Evolutionary conservation across 345 rosid genomes (phyloP), one percentile per base, ranked within the genome.

Genomic region (Citrus trifoliata): DNA sequence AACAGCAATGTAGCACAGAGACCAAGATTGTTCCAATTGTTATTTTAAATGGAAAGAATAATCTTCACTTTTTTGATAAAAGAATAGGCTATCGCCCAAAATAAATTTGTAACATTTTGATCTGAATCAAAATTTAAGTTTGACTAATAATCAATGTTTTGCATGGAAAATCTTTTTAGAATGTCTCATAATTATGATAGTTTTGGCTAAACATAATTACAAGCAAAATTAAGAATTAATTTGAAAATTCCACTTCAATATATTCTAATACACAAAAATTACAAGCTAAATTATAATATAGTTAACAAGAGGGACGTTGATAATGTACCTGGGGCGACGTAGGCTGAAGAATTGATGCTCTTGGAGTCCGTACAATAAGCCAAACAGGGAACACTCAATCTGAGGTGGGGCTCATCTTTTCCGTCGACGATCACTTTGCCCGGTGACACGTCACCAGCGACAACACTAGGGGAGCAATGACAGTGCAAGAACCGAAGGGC

Each of bases 401-500:
- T 82, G 64, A 95, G 81, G 70, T 75, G 88, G 51, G 95, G 87
- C 78, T 88, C 88, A 58, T 81, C 89, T 33, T 84, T 85, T 18
- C 73, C 78, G 76, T 89, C 95, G 27, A 95, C 61, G 6, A 92
- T 80, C 30, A 92, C 76, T 73, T 78, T 90, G 71, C 81, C 89
- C 76, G 90, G 87, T n/a, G 89, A 92, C 80, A 95, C 38, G 76
- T 84, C 80, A 1, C 95, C 90, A 4, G 81, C 82, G 2, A 81
- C 2, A 72, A 82, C 38, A 48, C 58, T 33, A 12, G 84, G 85
- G 1, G 91, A 81, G 67, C 88, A 84, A 71, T 66, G 56, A 25
- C 78, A 78, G 75, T 95, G 98, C 78, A 92, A 79, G 83, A 87
- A 93, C 73, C 77, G 64, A 18, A 93, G 87, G 48, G 97, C 93